These are phyloP conservation scores for Diaporthe helianthi DNA, from an alignment of 2,329 filamentous ascomycete genomes.

Conservation along the genomic window DNA sequence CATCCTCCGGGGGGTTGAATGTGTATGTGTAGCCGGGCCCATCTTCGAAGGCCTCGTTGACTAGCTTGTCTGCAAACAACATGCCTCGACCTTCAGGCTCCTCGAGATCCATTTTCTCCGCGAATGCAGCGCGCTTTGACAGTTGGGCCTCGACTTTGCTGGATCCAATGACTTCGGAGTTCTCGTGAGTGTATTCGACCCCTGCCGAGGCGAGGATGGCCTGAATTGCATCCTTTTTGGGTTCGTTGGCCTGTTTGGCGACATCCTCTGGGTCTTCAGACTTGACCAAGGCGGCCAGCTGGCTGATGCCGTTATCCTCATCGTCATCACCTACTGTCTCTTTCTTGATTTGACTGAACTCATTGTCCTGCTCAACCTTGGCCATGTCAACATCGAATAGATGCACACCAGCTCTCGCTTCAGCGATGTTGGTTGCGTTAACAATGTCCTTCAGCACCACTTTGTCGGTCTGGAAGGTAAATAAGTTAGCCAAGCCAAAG, in stretches of 20 bases:
- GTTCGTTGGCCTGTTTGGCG: conserved; percentile 45
- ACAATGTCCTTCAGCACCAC: conserved; percentile 92
- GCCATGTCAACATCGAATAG: conserved; percentile 80
- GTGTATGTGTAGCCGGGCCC: conserved; percentile 45
- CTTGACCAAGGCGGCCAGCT: conserved; percentile 69
- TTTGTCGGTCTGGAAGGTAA: conserved; percentile 80
- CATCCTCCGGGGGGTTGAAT: conserved; percentile 77
- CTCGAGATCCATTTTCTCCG: conserved; percentile 49
- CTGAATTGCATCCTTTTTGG: conserved; percentile 76
- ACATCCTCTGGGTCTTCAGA: conserved; percentile 52
- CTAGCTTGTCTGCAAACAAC: conserved; percentile 64
- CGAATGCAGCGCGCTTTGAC: conserved; percentile 75
- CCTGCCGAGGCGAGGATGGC: conserved; percentile 89
- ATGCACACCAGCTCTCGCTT: conserved; percentile 83
- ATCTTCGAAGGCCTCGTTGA: conserved; percentile 40
- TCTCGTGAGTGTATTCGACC: conserved; percentile 95
- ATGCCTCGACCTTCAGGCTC: conserved; percentile 52
- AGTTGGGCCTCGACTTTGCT: conserved; percentile 91
- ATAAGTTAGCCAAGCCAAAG: conserved; percentile 87
- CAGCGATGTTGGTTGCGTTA: conserved; percentile 97
- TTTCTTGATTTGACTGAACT: conserved; percentile 51
- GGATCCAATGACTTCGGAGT: conserved; percentile 91
- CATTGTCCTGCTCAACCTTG: conserved; percentile 57
- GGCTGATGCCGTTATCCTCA: conserved; percentile 73
- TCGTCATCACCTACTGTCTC: conserved; percentile 55